Percentiles rank a stretch among this genome's conserved stretches.
These are phyloP conservation scores for Ceratobasidium papillatum DNA, from an alignment of 1,284 basidiomycete species.

Conservation along the genomic window DNA sequence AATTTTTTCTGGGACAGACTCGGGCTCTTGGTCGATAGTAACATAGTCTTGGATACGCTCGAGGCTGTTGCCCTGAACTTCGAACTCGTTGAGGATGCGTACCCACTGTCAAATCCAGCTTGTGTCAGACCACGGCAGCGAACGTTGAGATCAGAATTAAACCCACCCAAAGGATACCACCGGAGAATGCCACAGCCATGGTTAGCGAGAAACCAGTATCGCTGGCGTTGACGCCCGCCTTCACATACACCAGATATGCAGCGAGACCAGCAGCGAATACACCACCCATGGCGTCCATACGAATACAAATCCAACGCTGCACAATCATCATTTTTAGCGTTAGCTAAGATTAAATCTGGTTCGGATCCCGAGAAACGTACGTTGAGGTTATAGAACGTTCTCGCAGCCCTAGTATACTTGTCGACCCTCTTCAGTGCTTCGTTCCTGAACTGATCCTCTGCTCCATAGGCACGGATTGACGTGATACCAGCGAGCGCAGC, in stretches of 20 bases:
- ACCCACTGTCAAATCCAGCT: constrained; percentile 47
- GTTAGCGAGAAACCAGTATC: constrained; percentile 54
- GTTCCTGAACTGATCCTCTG: constrained; percentile 44
- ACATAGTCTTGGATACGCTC: constrained; percentile 57
- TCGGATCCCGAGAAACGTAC: background rate
- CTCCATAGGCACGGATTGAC: constrained; percentile 51
- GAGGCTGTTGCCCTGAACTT: constrained; percentile 55
- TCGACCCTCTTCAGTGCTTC: constrained; percentile 46
- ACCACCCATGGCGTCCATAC: constrained; percentile 44
- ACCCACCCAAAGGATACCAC: constrained; percentile 48
- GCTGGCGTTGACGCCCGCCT: constrained; percentile 44
- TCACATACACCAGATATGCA: constrained; percentile 36
- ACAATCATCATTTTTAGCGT: background rate
- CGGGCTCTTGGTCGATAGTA: constrained; percentile 52
- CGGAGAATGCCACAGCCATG: constrained; percentile 54
- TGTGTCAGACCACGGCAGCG: background rate
- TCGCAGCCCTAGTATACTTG: constrained; percentile 44
- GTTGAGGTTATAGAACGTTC: constrained; percentile 45
- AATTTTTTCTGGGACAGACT: constrained; percentile 46
- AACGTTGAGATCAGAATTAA: background rate
- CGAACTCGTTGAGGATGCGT: constrained; percentile 54
- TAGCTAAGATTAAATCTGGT: background rate
- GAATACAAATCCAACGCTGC: constrained; percentile 43
- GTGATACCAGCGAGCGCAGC: constrained; percentile 46
- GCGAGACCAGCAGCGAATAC: constrained; percentile 43